Conservation (phyloP, 352 stramenopile species). For the Globisporangium parvum region DNA sequence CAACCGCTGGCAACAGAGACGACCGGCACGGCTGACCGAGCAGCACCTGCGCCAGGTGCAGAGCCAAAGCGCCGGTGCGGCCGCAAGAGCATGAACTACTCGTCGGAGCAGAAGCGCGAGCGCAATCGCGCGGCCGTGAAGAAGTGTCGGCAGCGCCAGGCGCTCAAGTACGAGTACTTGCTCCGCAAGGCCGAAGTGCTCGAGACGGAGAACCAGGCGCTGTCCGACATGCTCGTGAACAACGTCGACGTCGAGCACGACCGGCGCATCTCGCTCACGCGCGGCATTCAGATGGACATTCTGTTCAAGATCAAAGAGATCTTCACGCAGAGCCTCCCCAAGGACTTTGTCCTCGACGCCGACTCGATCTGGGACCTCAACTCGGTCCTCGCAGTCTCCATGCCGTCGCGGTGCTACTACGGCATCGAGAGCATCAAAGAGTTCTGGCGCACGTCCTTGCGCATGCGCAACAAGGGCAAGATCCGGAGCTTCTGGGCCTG, state of each 20-base stretch:
- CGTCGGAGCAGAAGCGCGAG: slow-evolving; percentile 76
- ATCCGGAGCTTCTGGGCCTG: slow-evolving; percentile 84
- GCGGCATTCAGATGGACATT: slow-evolving; percentile 85
- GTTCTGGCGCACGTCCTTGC: slow-evolving; percentile 77
- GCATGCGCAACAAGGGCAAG: slow-evolving; percentile 86
- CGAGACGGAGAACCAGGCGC: slow-evolving; percentile 53
- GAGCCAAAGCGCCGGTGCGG: slow-evolving; percentile 66
- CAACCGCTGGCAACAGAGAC: background rate
- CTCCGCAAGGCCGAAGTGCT: slow-evolving; percentile 65
- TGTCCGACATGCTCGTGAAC: slow-evolving; percentile 74
- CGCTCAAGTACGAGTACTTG: slow-evolving; percentile 77
- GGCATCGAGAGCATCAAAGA: slow-evolving; percentile 86
- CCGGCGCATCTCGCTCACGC: slow-evolving; percentile 56
- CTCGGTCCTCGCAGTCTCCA: slow-evolving; percentile 78
- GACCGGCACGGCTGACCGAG: slow-evolving; percentile 1
- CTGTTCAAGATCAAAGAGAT: slow-evolving; percentile 86
- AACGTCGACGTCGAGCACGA: slow-evolving; percentile 54
- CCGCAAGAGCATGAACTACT: slow-evolving; percentile 86
- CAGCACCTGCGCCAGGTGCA: background rate
- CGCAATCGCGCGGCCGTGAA: slow-evolving; percentile 81
- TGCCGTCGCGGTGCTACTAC: slow-evolving; percentile 83
- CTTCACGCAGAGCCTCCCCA: slow-evolving; percentile 79
- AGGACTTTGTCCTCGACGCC: slow-evolving; percentile 80
- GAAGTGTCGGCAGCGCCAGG: slow-evolving; percentile 76
- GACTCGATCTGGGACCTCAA: slow-evolving; percentile 85